Percentiles rank a stretch among this genome's conserved stretches.
Conservation (phyloP, 2,329 filamentous ascomycete genomes). For the Diaporthe longicolla region DNA sequence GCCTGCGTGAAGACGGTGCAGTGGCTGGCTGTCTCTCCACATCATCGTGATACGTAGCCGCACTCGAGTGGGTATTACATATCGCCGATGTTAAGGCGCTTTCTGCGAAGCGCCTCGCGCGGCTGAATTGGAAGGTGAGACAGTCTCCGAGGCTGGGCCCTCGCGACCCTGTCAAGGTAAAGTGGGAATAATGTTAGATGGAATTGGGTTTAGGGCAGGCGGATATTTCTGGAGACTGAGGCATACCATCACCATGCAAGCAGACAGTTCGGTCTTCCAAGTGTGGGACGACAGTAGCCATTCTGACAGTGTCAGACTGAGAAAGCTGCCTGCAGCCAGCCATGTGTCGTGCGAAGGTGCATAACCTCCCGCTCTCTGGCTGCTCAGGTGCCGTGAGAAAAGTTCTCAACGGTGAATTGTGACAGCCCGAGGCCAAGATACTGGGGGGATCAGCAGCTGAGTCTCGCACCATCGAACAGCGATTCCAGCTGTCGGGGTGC, state of each 20-base stretch:
- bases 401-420: neutral
- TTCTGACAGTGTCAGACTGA: neutral
- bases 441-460: neutral
- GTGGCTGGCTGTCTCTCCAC: constrained; percentile 21
- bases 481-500: neutral
- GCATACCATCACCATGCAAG: neutral
- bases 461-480: neutral
- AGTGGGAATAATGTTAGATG: neutral
- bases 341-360: neutral
- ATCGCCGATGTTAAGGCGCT: constrained; percentile 11
- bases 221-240: constrained; percentile 2
- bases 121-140: constrained; percentile 19
- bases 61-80: constrained; percentile 17
- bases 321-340: too few species aligned
- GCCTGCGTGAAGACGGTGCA: constrained; percentile 20
- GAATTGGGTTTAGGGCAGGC: constrained; percentile 10
- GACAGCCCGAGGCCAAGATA: constrained; percentile 3
- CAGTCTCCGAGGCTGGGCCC: constrained; percentile 10
- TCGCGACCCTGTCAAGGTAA: constrained; percentile 7
- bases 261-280: neutral
- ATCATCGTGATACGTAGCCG: constrained; percentile 28
- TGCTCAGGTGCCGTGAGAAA: neutral
- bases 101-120: constrained; percentile 24
- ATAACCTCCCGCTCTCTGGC: neutral
- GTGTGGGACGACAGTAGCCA: neutral